Conservation (phyloP, 140 eudicot species). For the Flaveria floridana region DNA sequence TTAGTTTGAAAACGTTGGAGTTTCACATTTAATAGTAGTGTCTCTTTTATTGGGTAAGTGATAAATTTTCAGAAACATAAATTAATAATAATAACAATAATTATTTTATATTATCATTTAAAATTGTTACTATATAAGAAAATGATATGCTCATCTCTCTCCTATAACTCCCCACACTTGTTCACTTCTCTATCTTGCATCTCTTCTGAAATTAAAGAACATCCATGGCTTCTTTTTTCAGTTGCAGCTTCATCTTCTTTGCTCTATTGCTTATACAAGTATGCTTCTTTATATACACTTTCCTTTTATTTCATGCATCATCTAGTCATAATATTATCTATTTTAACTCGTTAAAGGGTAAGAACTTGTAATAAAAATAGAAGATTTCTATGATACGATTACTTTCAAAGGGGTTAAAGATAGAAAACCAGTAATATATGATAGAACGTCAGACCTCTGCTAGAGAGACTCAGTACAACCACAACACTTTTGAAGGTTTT, state of each 20-base stretch:
- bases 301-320: neutral
- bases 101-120: neutral
- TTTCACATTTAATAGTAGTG: too few relatives aligned
- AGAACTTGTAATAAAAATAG: neutral
- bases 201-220: slow-evolving; percentile 16
- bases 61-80: neutral
- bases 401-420: neutral
- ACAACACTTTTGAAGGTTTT: neutral
- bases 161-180: slow-evolving; percentile 33
- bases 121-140: slow-evolving; percentile 7
- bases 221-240: slow-evolving; percentile 24
- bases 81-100: neutral
- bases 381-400: neutral
- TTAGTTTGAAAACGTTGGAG: neutral
- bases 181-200: slow-evolving; percentile 33
- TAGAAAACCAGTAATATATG: neutral
- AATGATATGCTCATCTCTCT: slow-evolving; percentile 18
- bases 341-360: neutral
- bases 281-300: neutral
- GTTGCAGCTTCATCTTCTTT: slow-evolving; percentile 30
- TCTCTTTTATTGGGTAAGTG: neutral
- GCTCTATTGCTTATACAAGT: slow-evolving; percentile 47
- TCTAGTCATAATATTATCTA: neutral
- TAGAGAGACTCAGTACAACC: too few relatives aligned
- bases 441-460: neutral